Evolutionary conservation across 2,329 filamentous ascomycete species (phyloP), one percentile per base, ranked within the genome.

Genomic region (Fusarium sterilihyphosum): DNA sequence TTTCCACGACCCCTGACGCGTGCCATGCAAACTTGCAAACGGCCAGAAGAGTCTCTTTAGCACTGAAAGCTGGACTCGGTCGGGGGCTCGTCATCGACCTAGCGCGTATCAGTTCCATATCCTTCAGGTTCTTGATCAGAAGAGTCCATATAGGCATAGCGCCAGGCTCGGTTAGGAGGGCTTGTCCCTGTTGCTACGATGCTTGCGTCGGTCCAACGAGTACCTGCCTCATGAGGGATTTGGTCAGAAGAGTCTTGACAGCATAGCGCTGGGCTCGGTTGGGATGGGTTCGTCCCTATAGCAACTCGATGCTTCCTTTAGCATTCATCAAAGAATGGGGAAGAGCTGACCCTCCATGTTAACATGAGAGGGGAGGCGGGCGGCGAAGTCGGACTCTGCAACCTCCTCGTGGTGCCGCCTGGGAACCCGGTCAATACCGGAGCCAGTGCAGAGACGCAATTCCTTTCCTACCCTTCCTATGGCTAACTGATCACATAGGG

Each of bases 301-400:
- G 61, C 37, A 53, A 53, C 24, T 10, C 49, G 31, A 53, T 53
- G 49, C 49, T 53, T 53, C 49, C 31, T 53, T 53, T 37, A 16
- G 9, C 17, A 46, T 22, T 37, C 50, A 29, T 37, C 1, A 24
- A 33, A 20, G 18, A 35, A 26, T 37, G 18, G 18, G 12, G 49
- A 43, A 58, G 37, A 37, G 54, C 29, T 47, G 44, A 38, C 20
- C 41, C n/a, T 59, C 41, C 31, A 37, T 17, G 6, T 35, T 7
- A 26, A 31, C 9, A 20, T 53, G 31, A 37, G 35, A 50, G 29
- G 37, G 31, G 38, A 17, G 29, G 61, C 37, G 43, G 61, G 43
- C 14, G 61, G 37, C n/a, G 43, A 64, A 61, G 61, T 29, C 54
- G 54, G 61, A 61, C 94, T 97, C 94, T 94, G 96, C n/a, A 96